Evolutionary conservation across 257 asterid species (phyloP).

Genomic region (Lantana camara): DNA sequence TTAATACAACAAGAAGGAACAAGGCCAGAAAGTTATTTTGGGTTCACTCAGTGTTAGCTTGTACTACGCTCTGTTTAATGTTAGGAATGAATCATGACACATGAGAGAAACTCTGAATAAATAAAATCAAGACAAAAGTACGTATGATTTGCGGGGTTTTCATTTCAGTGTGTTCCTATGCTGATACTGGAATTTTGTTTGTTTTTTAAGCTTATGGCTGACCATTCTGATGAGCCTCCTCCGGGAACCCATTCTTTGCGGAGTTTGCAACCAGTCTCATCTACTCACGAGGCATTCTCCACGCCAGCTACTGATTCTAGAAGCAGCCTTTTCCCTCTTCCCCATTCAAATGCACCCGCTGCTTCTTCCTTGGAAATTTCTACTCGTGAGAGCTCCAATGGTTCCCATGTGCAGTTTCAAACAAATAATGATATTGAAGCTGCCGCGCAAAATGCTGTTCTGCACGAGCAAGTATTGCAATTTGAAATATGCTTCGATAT

Average conservation of each 20-base stretch:
- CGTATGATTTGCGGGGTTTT: too few relatives aligned
- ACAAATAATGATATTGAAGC: constrained; percentile 58
- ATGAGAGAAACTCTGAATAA: too few relatives aligned
- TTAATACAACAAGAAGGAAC: too few relatives aligned
- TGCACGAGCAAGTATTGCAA: constrained; percentile 79
- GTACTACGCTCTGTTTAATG: too few relatives aligned
- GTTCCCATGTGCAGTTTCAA: constrained; percentile 40
- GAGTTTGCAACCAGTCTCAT: constrained; percentile 31
- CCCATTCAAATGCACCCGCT: constrained; percentile 37
- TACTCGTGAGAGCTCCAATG: constrained; percentile 33
- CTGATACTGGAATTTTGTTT: constrained; percentile 16
- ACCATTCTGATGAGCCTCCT: constrained; percentile 49
- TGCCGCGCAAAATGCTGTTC: constrained; percentile 76
- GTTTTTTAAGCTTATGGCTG: constrained; percentile 51
- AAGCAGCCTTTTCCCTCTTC: constrained; percentile 43
- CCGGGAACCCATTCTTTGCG: constrained; percentile 44
- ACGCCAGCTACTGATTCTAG: constrained; percentile 23
- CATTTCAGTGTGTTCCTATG: not conserved
- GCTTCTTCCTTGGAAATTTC: too few relatives aligned
- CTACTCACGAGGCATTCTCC: constrained; percentile 31
- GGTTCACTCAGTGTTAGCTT: too few relatives aligned
- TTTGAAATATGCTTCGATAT: constrained; percentile 14
- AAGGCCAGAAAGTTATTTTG: too few relatives aligned
- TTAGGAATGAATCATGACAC: too few relatives aligned
- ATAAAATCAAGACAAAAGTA: too few relatives aligned